Base-by-base conservation (phyloP, 2,329 filamentous ascomycete species). In the Colletotrichum lini region DNA sequence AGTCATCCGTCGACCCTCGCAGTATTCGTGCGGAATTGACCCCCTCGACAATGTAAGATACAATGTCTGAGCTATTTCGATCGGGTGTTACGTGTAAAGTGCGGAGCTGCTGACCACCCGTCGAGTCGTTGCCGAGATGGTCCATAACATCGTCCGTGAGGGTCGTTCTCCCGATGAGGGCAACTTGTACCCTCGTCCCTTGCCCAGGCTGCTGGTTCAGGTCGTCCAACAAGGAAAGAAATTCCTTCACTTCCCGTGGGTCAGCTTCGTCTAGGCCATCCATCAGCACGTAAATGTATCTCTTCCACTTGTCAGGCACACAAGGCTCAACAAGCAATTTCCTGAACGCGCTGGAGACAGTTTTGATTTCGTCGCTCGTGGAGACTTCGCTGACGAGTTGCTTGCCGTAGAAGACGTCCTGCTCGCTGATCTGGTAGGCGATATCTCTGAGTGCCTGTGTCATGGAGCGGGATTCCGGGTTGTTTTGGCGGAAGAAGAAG, bases 401-500 rank as follows among this genome's bases (percentile, higher is more conserved):
- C 42, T 84, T 85, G 53, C 79, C 80, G 72, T 86, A 87, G 38
- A 80, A 80, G 0, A 82, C 80, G 60, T 87, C 84, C 57, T 81
- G 81, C 65, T 85, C 81, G 67, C 82, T 83, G 42, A 87, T 78
- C 69, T 87, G 85, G 68, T 83, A 85, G 0, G 85, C 84, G 13
- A 87, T 73, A 45, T 86, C 84, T 0, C 83, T 79, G 6, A 87
- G 77, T 1, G 84, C 84, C 64, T 85, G 83, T 12, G 83, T 79
- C 9, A 86, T 79, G 5, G 83, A 85, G 52, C 84, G 77, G 0
- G 84, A 85, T 45, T 84, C 80, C 1, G 84, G 83, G 64, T 84
- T 83, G 70, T 84, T 84, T 62, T 85, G 82, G 35, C 84, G 82
- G 75, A 86, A 86, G 75, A 85, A 87, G 65, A 86, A 86, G 75